phyloP scores from a whole-genome alignment of 192 early-diverging fungal species.

The Linderina pennispora region DNA sequence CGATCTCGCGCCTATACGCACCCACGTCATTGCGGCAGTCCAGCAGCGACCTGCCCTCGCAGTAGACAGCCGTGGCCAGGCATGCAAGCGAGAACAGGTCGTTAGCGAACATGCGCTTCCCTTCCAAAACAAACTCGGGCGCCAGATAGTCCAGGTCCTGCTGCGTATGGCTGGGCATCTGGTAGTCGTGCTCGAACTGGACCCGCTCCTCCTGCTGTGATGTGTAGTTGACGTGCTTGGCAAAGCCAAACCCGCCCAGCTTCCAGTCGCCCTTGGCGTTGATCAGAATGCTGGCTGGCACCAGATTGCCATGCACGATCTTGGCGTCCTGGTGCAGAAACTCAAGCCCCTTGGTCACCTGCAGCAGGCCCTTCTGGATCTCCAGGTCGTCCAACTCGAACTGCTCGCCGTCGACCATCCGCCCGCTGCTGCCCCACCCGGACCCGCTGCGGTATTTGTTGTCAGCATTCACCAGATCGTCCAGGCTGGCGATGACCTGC shows the following conservation, averaged over 20 bases:
- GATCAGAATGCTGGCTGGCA: constrained; percentile 67
- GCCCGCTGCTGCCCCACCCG: constrained; percentile 6
- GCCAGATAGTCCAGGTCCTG: constrained; percentile 58
- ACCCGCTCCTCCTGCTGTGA: constrained; percentile 8
- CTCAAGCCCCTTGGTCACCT: constrained; percentile 64
- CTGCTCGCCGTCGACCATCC: constrained; percentile 37
- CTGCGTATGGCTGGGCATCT: constrained; percentile 53
- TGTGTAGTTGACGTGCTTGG: constrained; percentile 40
- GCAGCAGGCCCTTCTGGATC: constrained; percentile 74
- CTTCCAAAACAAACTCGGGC: constrained; percentile 66
- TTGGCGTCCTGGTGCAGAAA: constrained; percentile 71
- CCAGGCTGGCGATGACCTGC: constrained; percentile 56
- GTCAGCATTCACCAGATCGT: constrained; percentile 55
- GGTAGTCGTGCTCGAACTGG: constrained; percentile 51
- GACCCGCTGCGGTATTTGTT: constrained; percentile 16
- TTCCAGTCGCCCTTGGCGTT: constrained; percentile 81
- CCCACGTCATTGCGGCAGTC: constrained; percentile 58
- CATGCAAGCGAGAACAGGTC: constrained; percentile 82
- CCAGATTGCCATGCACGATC: constrained; percentile 68
- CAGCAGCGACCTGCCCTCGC: constrained; percentile 59
- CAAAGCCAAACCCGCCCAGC: constrained; percentile 69
- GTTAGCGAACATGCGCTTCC: constrained; percentile 44
- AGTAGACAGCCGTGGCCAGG: constrained; percentile 64
- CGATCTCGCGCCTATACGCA: constrained; percentile 55
- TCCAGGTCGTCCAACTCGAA: constrained; percentile 75